phyloP scores from a whole-genome alignment of 768 basidiomycete species.

The Podaxis pistillaris region DNA sequence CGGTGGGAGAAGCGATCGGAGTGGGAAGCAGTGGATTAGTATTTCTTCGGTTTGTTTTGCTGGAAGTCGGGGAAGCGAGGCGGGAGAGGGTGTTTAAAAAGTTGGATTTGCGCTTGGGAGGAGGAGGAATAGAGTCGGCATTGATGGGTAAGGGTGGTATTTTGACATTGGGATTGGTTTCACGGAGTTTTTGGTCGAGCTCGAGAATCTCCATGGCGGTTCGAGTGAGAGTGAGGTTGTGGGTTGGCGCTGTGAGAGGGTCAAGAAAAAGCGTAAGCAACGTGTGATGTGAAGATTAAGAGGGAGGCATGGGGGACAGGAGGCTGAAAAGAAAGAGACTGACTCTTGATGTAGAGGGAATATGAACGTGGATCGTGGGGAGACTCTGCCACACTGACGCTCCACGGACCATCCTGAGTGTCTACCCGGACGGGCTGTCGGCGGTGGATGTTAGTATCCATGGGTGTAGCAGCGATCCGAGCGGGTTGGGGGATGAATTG shows the following conservation, averaged over 20 bases:
- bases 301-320: constrained; percentile 1
- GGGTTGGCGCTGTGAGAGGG: constrained; percentile 66
- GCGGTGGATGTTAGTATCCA: constrained; percentile 39
- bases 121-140: constrained; percentile 47
- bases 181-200: constrained; percentile 77
- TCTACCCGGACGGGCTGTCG: constrained; percentile 62
- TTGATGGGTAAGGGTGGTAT: constrained; percentile 66
- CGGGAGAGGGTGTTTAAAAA: constrained; percentile 87
- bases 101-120: constrained; percentile 76
- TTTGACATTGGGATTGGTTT: constrained; percentile 52
- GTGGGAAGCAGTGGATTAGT: constrained; percentile 37
- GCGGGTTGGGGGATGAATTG: no score
- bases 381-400: constrained; percentile 84
- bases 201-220: constrained; percentile 76
- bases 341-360: constrained; percentile 89
- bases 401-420: constrained; percentile 81
- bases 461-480: neutral
- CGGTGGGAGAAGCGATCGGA: constrained; percentile 49
- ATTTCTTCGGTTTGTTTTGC: constrained; percentile 43
- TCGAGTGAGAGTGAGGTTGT: constrained; percentile 85
- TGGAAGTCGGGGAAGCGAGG: constrained; percentile 68
- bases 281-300: constrained; percentile 17
- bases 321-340: constrained; percentile 35
- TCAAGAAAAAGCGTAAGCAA: constrained; percentile 22
- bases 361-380: constrained; percentile 72